phyloP scores from a whole-genome alignment of 2,329 filamentous ascomycete species.

The Aspergillus eucalypticola region DNA sequence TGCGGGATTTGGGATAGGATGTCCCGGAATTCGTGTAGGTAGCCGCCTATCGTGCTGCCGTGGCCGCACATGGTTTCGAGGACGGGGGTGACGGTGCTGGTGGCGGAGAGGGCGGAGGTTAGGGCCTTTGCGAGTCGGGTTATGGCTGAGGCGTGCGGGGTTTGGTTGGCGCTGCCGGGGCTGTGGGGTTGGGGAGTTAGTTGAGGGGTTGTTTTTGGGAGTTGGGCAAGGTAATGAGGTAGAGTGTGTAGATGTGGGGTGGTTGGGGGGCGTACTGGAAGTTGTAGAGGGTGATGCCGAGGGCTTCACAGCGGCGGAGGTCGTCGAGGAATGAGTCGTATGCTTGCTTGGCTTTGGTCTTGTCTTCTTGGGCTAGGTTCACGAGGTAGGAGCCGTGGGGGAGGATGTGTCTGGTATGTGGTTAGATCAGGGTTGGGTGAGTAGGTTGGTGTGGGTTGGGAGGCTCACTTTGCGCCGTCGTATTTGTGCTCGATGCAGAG shows the following conservation, averaged over 20 bases:
- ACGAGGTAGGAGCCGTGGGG: slow-evolving; percentile 96
- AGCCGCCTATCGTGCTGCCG: slow-evolving; percentile 82
- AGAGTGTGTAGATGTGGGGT: background rate
- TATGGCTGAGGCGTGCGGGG: slow-evolving; percentile 68
- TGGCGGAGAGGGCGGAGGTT: slow-evolving; percentile 78
- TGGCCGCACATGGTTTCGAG: slow-evolving; percentile 94
- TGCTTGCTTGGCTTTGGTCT: slow-evolving; percentile 77
- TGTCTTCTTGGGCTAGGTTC: slow-evolving; percentile 85
- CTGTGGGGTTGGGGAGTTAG: slow-evolving; percentile 24
- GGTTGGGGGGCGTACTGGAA: slow-evolving; percentile 64
- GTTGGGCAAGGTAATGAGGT: slow-evolving; percentile 8
- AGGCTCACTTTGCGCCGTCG: slow-evolving; percentile 58
- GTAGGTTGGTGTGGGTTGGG: background rate
- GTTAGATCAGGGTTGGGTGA: slow-evolving; percentile 10
- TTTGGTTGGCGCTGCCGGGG: slow-evolving; percentile 77
- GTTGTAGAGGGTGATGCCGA: slow-evolving; percentile 93
- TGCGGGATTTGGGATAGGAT: slow-evolving; percentile 71
- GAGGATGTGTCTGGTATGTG: slow-evolving; percentile 65
- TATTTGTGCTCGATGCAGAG: slow-evolving; percentile 70
- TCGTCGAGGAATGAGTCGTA: slow-evolving; percentile 87
- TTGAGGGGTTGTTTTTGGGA: background rate
- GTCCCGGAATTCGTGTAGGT: slow-evolving; percentile 81
- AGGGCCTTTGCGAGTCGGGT: slow-evolving; percentile 76
- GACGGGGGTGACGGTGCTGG: slow-evolving; percentile 73
- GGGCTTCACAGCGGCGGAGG: slow-evolving; percentile 75